Evolutionary conservation across 176 grass and related monocot genomes (phyloP).

Genomic region (Typha latifolia): DNA sequence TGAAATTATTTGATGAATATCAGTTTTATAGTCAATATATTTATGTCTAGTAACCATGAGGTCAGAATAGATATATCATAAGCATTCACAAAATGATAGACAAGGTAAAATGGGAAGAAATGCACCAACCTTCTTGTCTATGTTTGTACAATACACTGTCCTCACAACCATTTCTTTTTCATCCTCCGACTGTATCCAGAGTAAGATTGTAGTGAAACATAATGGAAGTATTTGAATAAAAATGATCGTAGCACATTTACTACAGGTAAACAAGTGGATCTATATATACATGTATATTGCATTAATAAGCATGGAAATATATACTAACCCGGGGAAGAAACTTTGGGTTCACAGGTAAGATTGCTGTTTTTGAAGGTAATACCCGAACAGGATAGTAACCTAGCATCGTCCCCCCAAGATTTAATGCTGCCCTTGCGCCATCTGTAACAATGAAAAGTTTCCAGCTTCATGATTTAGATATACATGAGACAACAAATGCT

Average conservation of each 20-base stretch:
- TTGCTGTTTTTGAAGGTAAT: constrained; percentile 89
- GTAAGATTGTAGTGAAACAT: not conserved
- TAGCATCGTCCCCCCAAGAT: constrained; percentile 57
- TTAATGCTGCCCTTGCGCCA: constrained; percentile 67
- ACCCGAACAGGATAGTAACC: constrained; percentile 85
- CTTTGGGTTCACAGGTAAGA: constrained; percentile 85
- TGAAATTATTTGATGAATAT: no score
- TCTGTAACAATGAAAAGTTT: constrained; percentile 28
- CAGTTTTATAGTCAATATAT: no score
- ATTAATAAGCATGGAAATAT: not conserved
- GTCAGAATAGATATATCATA: no score
- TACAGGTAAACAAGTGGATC: no score
- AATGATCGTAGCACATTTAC: no score
- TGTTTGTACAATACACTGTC: constrained; percentile 97
- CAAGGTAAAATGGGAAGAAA: not conserved
- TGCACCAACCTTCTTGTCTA: constrained; percentile 76
- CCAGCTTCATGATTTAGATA: not conserved
- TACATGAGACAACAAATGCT: constrained; percentile 13
- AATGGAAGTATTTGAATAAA: not conserved
- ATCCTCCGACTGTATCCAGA: constrained; percentile 50
- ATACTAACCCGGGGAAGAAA: constrained; percentile 74
- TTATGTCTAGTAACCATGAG: no score
- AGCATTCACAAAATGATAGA: no score
- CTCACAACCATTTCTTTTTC: constrained; percentile 87
- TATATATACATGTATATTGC: not conserved